A percentile compares a stretch with the other conserved stretches of the same genome.
phyloP scores from a whole-genome alignment of 805 yeast species.

The Saccharomyces mikatae region DNA sequence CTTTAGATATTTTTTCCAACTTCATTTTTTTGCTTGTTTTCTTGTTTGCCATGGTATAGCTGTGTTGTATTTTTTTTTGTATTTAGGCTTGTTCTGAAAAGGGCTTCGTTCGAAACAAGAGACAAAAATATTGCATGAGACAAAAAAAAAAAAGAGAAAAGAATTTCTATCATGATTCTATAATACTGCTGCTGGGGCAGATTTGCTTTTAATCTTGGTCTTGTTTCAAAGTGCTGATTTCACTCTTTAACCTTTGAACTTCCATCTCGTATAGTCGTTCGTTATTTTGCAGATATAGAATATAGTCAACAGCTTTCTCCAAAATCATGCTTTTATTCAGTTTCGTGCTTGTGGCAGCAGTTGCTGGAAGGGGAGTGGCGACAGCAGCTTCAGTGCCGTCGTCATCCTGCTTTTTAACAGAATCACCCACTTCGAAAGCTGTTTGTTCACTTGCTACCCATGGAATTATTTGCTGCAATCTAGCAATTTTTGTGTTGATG shows the following conservation, averaged over 20 bases:
- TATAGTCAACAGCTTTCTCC: slow-evolving; percentile 61
- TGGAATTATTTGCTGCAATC: slow-evolving; percentile 57
- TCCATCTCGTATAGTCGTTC: slow-evolving; percentile 33
- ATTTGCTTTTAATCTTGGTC: not conserved
- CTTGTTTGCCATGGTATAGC: not conserved
- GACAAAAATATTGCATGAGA: not conserved
- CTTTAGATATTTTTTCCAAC: not conserved
- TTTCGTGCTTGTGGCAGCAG: slow-evolving; percentile 25
- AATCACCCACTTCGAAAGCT: slow-evolving; percentile 41
- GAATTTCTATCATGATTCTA: not conserved
- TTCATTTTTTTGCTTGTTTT: not conserved
- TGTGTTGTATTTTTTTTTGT: not conserved
- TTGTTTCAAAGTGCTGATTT: slow-evolving; percentile 21
- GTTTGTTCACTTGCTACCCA: slow-evolving; percentile 55
- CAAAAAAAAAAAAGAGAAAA: not conserved
- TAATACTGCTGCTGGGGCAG: not conserved
- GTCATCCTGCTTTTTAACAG: slow-evolving; percentile 6
- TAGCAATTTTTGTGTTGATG: slow-evolving; percentile 63
- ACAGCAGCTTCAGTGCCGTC: not conserved
- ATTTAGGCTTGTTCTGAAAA: not conserved
- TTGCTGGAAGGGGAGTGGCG: not conserved
- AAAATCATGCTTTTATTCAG: slow-evolving; percentile 59
- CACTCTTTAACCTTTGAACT: slow-evolving; percentile 28
- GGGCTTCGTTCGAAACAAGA: not conserved
- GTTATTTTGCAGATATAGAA: slow-evolving; percentile 43